phyloP scores from a whole-genome alignment of 2,329 filamentous ascomycete genomes.

The Pseudogymnoascus sp. region DNA sequence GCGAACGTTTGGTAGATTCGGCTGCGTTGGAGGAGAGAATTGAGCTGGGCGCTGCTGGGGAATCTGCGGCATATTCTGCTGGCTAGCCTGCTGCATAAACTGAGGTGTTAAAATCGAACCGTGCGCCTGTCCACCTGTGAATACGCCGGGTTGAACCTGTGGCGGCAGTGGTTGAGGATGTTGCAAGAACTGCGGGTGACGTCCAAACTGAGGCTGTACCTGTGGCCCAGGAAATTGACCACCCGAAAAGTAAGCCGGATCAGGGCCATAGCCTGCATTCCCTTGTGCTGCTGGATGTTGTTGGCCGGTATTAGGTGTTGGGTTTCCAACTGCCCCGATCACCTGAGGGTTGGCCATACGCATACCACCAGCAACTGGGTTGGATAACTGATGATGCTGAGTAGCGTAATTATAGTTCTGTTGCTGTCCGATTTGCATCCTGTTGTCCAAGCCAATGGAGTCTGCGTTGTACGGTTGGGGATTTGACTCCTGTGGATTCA shows the following conservation, averaged over 20 bases:
- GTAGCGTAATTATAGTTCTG: neutral
- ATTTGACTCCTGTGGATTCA: neutral
- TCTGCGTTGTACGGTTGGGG: neutral
- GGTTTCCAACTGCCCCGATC: neutral
- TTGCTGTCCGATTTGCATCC: neutral
- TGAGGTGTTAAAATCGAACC: constrained; percentile 26
- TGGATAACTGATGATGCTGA: neutral
- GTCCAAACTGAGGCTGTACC: constrained; percentile 13
- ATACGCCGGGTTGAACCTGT: constrained; percentile 46
- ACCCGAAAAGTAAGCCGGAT: neutral
- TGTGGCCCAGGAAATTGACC: constrained; percentile 9
- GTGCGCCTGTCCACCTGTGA: constrained; percentile 33
- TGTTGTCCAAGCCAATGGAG: neutral
- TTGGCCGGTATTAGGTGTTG: neutral
- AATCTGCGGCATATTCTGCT: constrained; percentile 8
- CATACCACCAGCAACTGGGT: neutral
- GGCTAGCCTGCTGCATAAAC: constrained; percentile 17
- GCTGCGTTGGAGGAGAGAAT: constrained; percentile 13
- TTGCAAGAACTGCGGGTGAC: constrained; percentile 27
- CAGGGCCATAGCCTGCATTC: neutral
- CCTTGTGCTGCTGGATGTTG: neutral
- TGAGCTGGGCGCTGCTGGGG: constrained; percentile 1
- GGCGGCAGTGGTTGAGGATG: constrained; percentile 37
- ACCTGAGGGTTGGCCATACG: neutral
- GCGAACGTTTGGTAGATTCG: constrained; percentile 23